Percentiles rank a stretch among this genome's conserved stretches.
These are phyloP conservation scores for Kregervanrija delftensis DNA, from an alignment of 805 yeast genomes.

Conservation along the genomic window DNA sequence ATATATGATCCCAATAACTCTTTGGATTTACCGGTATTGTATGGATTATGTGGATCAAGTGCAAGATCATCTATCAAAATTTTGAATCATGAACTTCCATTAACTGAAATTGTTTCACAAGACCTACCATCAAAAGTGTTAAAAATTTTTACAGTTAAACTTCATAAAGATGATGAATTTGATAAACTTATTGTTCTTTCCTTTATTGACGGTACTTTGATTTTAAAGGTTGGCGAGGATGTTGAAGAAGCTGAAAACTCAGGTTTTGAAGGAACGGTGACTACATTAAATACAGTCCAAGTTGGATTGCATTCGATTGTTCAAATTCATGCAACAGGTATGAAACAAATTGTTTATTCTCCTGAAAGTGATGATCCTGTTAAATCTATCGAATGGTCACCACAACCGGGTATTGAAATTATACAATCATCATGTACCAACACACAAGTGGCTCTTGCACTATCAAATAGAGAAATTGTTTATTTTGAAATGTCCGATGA, in stretches of 20 bases:
- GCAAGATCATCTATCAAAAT: conserved; percentile 41
- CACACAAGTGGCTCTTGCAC: conserved; percentile 61
- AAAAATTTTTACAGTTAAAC: conserved; percentile 57
- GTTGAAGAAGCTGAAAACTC: conserved; percentile 65
- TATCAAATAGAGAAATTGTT: conserved; percentile 67
- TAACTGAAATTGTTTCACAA: conserved; percentile 61
- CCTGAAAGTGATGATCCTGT: conserved; percentile 20
- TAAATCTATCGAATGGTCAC: conserved; percentile 58
- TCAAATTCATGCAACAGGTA: conserved; percentile 68
- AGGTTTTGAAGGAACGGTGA: conserved; percentile 46
- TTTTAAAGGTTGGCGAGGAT: conserved; percentile 70
- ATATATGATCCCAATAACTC: conserved; percentile 28
- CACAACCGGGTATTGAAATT: conserved; percentile 71
- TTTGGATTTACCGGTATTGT: conserved; percentile 34
- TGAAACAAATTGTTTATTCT: conserved; percentile 45
- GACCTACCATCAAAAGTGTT: conserved; percentile 65
- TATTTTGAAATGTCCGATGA: conserved; percentile 73
- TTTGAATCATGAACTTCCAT: conserved; percentile 51
- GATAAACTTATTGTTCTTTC: conserved; percentile 66
- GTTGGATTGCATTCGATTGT: conserved; percentile 57
- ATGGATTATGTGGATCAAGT: conserved; percentile 36
- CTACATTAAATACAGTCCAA: conserved; percentile 64
- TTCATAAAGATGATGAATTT: conserved; percentile 34
- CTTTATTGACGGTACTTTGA: conserved; percentile 59
- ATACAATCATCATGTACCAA: conserved; percentile 53